Conservation (phyloP, 2,329 filamentous ascomycete species). For the Diaporthe citri region DNA sequence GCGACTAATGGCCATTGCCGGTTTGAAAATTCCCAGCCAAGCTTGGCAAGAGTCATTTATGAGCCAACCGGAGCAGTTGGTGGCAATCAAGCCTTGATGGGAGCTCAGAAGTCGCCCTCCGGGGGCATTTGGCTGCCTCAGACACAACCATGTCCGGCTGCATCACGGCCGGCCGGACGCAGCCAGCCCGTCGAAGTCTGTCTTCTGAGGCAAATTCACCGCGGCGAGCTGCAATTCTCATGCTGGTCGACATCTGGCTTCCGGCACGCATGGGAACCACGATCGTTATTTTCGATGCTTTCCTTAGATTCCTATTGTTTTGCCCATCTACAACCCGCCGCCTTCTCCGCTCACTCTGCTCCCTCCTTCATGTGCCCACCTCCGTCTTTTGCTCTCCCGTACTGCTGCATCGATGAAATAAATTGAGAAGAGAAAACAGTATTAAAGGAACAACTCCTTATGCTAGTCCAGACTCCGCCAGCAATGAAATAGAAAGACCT, state of each 20-base stretch:
- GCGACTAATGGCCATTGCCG: neutral
- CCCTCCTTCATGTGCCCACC: slow-evolving; percentile 3
- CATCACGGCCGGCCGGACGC: neutral
- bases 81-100: neutral
- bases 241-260: neutral
- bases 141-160: neutral
- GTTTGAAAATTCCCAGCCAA: neutral
- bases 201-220: neutral
- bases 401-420: slow-evolving; percentile 28
- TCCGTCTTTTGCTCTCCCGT: slow-evolving; percentile 1
- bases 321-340: slow-evolving; percentile 30
- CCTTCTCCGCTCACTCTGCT: neutral
- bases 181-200: neutral
- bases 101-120: neutral
- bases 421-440: slow-evolving; percentile 36
- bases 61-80: neutral
- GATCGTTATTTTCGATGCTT: slow-evolving; percentile 35
- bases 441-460: slow-evolving; percentile 39
- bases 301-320: slow-evolving; percentile 39
- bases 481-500: slow-evolving; percentile 34
- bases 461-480: slow-evolving; percentile 41
- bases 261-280: neutral
- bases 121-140: slow-evolving; percentile 12
- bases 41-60: neutral
- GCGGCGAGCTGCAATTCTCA: neutral